Conservation (phyloP, 257 asterid species). For the Oldenlandia corymbosa region DNA sequence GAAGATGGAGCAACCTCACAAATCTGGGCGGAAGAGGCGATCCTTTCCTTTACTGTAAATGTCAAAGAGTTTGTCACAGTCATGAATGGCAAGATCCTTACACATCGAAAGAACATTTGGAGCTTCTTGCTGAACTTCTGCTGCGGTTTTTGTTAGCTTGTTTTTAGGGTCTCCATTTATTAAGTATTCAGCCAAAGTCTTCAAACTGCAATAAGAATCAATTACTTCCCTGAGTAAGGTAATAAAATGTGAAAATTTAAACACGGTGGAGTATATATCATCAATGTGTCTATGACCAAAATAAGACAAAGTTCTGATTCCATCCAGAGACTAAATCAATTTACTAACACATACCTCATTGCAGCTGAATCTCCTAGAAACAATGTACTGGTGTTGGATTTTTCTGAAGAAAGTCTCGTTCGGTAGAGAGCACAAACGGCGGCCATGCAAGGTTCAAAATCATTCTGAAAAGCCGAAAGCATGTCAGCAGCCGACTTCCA, state of each 20-base stretch:
- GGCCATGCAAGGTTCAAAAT: constrained; percentile 24
- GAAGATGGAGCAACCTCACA: background rate
- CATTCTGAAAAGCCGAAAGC: constrained; percentile 17
- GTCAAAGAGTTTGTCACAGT: background rate
- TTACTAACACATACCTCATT: constrained; percentile 26
- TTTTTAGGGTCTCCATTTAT: constrained; percentile 22
- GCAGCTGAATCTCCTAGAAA: background rate
- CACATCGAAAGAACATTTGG: background rate
- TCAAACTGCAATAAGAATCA: constrained; percentile 20
- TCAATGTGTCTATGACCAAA: no score
- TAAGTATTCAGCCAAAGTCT: constrained; percentile 30
- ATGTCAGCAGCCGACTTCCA: constrained; percentile 5
- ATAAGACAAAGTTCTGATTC: background rate
- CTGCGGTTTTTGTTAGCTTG: constrained; percentile 25
- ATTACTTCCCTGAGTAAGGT: background rate
- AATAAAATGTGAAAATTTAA: no score
- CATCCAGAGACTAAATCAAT: no score
- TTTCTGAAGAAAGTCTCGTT: constrained; percentile 9
- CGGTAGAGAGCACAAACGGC: constrained; percentile 34
- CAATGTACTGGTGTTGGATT: constrained; percentile 4
- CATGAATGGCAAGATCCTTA: background rate
- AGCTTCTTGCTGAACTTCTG: constrained; percentile 27
- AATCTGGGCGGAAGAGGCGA: background rate
- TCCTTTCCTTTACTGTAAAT: background rate
- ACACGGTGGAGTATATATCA: background rate